Percentiles rank a stretch among this genome's conserved stretches.
Conservation (phyloP, 352 stramenopile genomes). For the Pseudoperonospora humuli region DNA sequence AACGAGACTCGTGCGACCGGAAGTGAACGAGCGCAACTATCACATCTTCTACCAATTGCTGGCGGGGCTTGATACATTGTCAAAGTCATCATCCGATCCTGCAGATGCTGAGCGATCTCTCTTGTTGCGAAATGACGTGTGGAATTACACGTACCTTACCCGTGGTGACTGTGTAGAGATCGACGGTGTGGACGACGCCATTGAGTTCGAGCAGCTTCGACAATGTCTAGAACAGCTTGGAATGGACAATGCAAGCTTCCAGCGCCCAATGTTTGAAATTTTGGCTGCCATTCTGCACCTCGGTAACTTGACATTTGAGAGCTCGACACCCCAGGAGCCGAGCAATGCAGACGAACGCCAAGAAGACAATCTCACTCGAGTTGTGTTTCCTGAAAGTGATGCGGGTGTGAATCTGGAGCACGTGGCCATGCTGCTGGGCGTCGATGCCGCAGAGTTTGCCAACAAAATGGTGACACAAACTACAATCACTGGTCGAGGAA, state of each 20-base stretch:
- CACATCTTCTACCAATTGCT: conserved; percentile 87
- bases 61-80: too few species aligned
- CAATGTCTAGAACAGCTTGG: conserved; percentile 77
- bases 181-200: conserved; percentile 56
- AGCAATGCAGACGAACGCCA: too few species aligned
- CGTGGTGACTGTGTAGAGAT: conserved; percentile 70
- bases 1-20: conserved; percentile 82
- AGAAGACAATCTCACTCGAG: too few species aligned
- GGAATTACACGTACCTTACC: conserved; percentile 70
- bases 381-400: conserved; percentile 25
- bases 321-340: too few species aligned
- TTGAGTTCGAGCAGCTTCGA: conserved; percentile 52
- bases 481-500: too few species aligned
- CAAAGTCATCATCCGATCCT: too few species aligned
- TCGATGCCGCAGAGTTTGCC: too few species aligned
- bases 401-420: too few species aligned
- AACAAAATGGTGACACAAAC: too few species aligned
- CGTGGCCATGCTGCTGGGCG: conserved; percentile 55
- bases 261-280: conserved; percentile 57
- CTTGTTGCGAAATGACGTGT: too few species aligned
- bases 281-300: conserved; percentile 83
- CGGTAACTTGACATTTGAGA: conserved; percentile 77
- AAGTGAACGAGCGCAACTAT: conserved; percentile 71
- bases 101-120: too few species aligned
- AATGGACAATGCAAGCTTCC: conserved; percentile 48